Evolutionary conservation across 129 eudicot genomes (phyloP).

Genomic region (Lactuca saligna): DNA sequence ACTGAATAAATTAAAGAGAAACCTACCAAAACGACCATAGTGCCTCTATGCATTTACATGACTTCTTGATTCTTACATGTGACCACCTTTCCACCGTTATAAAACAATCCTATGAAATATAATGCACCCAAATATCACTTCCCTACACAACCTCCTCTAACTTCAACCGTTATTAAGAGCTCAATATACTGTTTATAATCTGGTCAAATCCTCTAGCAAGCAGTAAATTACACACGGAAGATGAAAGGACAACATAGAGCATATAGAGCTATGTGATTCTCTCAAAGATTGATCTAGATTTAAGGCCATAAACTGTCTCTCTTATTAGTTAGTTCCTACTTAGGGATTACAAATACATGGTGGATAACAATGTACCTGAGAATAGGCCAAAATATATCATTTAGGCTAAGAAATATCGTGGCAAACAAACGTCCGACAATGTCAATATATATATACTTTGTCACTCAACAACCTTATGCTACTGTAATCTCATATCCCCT

Average conservation of each 20-base stretch:
- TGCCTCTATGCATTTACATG: neutral
- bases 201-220: neutral
- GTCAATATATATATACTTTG: too few relatives aligned
- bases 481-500: neutral
- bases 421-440: neutral
- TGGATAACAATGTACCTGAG: neutral
- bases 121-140: neutral
- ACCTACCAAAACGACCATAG: neutral
- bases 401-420: neutral
- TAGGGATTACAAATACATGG: neutral
- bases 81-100: neutral
- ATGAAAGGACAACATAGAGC: neutral
- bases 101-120: neutral
- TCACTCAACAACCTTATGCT: neutral
- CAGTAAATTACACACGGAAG: neutral
- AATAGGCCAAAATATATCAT: neutral
- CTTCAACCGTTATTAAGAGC: neutral
- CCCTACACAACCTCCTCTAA: neutral
- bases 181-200: too few relatives aligned
- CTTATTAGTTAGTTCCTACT: neutral
- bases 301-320: too few relatives aligned
- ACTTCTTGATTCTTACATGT: too few relatives aligned
- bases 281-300: too few relatives aligned
- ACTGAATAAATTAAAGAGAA: neutral
- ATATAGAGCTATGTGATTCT: neutral